Evolutionary conservation across 208 protist genomes (phyloP), one percentile per base, ranked within the genome.

Genomic region (Strigomonas culicis): DNA sequence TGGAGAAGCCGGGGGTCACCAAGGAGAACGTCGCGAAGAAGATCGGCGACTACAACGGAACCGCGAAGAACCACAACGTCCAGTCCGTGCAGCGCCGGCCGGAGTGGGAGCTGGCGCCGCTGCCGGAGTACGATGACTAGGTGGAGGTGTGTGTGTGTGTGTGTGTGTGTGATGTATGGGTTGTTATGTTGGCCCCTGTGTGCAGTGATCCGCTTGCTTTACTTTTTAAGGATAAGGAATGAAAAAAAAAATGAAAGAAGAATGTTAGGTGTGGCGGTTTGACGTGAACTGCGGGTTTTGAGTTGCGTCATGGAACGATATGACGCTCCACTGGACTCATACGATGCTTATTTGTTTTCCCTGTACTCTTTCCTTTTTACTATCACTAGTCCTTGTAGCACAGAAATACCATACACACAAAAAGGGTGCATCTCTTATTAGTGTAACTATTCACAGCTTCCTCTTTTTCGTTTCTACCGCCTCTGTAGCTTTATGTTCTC

Each of bases 11-110:
- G 15, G 89, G 77, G 27, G 89, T 95, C 52, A 90, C 81, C 32
- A 80, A 79, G 68, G 80, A 92, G 63, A 95, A 95, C 65, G 83
- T 95, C 11, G 84, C 79, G 19, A 89, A 92, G 65, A 84, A 92
- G 65, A 92, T 95, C 66, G 86, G 76, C 27, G 86, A 95, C 36
- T 95, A 95, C 74, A 95, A 95, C 70, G 89, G 89, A 24, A 95
- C 89, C 27, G 86, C 77, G 15, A 92, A 88, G 63, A 72, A 92
- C 2, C 85, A 95, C 57, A 77, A 72, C 34, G 66, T 95, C 15
- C 83, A 90, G 70, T 75, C 77, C 21, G 84, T 93, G 28, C 78
- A 89, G 76, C 80, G 86, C 15, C 74, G 83, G 10, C 89, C 89
- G 2, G 86, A 95, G 70, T 95, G 89, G 89, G 89, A 95, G 75